Conservation (phyloP, 2,329 filamentous ascomycete species). For the Phaeophleospora eucalypticola region DNA sequence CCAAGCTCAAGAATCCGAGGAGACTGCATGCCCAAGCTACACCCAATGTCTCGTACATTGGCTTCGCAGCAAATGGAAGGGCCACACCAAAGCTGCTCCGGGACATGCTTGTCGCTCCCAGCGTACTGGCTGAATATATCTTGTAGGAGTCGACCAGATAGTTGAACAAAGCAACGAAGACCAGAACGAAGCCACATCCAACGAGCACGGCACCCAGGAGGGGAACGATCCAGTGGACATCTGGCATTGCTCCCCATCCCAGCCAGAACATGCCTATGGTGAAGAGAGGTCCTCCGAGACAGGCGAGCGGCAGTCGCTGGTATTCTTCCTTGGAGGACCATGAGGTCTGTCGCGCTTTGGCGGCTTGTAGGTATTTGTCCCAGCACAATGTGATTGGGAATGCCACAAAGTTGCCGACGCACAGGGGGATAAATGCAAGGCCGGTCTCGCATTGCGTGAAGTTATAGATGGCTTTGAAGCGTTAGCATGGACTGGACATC, state of each 20-base stretch:
- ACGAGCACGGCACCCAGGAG: slow-evolving; percentile 49
- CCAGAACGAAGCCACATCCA: slow-evolving; percentile 48
- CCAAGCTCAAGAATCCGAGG: slow-evolving; percentile 47
- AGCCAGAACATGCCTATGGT: slow-evolving; percentile 40
- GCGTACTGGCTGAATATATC: slow-evolving; percentile 39
- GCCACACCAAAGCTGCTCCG: slow-evolving; percentile 42
- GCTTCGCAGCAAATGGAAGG: slow-evolving; percentile 44
- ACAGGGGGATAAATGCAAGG: slow-evolving; percentile 14
- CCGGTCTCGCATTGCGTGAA: slow-evolving; percentile 14
- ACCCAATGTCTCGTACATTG: slow-evolving; percentile 64
- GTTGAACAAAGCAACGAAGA: slow-evolving; percentile 43
- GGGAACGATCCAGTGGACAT: slow-evolving; percentile 45
- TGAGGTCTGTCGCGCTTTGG: slow-evolving; percentile 5
- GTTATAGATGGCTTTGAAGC: slow-evolving; percentile 9
- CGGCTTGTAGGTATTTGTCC: slow-evolving; percentile 8
- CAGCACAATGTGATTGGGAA: slow-evolving; percentile 13
- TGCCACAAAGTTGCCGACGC: slow-evolving; percentile 10
- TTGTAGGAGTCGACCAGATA: slow-evolving; percentile 50
- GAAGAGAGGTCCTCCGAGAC: slow-evolving; percentile 60
- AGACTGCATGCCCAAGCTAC: slow-evolving; percentile 61
- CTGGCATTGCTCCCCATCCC: slow-evolving; percentile 58
- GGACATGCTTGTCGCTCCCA: slow-evolving; percentile 22
- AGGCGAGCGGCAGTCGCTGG: slow-evolving; percentile 64
- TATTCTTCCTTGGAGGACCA: slow-evolving; percentile 62
- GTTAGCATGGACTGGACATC: not conserved